phyloP scores from a whole-genome alignment of 768 basidiomycete genomes.

The Mycena epipterygia region DNA sequence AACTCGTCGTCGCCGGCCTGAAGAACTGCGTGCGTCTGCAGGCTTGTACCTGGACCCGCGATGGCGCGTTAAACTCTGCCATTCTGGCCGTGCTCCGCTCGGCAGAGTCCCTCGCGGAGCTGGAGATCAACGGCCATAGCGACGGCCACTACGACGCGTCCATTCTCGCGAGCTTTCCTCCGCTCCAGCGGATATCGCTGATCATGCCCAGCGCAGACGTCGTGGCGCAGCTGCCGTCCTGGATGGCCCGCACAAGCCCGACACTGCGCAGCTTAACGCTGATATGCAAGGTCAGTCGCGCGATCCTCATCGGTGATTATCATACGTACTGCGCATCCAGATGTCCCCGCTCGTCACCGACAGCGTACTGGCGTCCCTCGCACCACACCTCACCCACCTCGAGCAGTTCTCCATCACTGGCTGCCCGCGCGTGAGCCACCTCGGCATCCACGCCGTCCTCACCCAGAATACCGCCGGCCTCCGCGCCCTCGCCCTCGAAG shows the following conservation, averaged over 20 bases:
- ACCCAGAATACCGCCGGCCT: conserved; percentile 62
- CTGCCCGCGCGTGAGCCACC: conserved; percentile 77
- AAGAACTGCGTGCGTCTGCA: conserved; percentile 72
- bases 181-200: conserved; percentile 68
- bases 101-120: conserved; percentile 59
- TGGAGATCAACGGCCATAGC: conserved; percentile 82
- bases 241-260: conserved; percentile 61
- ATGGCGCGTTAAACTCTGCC: conserved; percentile 75
- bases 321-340: conserved; percentile 51
- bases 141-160: conserved; percentile 68
- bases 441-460: conserved; percentile 67
- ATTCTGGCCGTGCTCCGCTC: conserved; percentile 67
- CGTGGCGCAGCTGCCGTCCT: conserved; percentile 61
- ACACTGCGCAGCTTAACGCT: conserved; percentile 72
- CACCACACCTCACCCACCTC: conserved; percentile 63
- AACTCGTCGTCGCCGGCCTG: conserved; percentile 63
- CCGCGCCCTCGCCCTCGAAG: conserved; percentile 70
- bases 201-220: conserved; percentile 81
- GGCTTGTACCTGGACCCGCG: conserved; percentile 84
- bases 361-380: conserved; percentile 61
- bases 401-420: conserved; percentile 74
- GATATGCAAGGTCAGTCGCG: conserved; percentile 72
- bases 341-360: conserved; percentile 73
- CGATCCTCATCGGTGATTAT: background rate
- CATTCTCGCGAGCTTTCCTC: conserved; percentile 64